These are phyloP conservation scores for Pseudomassariella vexata DNA, from an alignment of 2,329 filamentous ascomycete species.

Conservation along the genomic window DNA sequence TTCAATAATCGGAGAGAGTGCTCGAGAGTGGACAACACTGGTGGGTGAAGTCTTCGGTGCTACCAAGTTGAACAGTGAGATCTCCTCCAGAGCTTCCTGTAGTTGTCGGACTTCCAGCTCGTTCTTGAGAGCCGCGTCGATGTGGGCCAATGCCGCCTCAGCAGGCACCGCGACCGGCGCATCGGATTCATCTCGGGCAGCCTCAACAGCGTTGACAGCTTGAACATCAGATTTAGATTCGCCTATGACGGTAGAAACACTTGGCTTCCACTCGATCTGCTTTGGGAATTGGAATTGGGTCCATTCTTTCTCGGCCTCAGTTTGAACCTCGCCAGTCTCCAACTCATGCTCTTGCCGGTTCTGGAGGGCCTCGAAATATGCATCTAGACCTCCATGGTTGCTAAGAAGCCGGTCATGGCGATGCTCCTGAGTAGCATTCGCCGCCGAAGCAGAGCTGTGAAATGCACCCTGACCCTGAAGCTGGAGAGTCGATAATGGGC, in stretches of 20 bases:
- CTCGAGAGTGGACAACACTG: conserved; percentile 31
- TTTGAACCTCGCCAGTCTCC: conserved; percentile 36
- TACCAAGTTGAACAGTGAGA: conserved; percentile 26
- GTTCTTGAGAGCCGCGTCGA: conserved; percentile 77
- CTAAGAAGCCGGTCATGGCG: conserved; percentile 42
- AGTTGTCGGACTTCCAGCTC: conserved; percentile 59
- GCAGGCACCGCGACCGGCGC: conserved; percentile 38
- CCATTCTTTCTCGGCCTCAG: conserved; percentile 73
- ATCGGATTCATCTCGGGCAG: conserved; percentile 22
- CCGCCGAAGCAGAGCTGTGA: conserved; percentile 50
- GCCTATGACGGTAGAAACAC: conserved; percentile 45
- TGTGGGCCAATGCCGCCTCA: conserved; percentile 65
- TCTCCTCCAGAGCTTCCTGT: conserved; percentile 37
- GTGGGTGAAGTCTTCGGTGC: conserved; percentile 29
- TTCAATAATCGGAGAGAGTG: conserved; percentile 34
- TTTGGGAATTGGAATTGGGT: conserved; percentile 85
- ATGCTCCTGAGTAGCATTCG: conserved; percentile 49
- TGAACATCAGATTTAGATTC: conserved; percentile 55
- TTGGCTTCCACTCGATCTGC: conserved; percentile 81
- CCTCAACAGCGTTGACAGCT: conserved; percentile 30
- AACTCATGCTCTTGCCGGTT: conserved; percentile 46
- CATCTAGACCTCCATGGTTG: conserved; percentile 72
- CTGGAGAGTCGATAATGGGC: conserved; percentile 55
- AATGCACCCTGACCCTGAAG: conserved; percentile 78
- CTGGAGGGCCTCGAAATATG: conserved; percentile 88